Conservation (phyloP, 2,329 filamentous ascomycete genomes). For the Mariannaea elegans region DNA sequence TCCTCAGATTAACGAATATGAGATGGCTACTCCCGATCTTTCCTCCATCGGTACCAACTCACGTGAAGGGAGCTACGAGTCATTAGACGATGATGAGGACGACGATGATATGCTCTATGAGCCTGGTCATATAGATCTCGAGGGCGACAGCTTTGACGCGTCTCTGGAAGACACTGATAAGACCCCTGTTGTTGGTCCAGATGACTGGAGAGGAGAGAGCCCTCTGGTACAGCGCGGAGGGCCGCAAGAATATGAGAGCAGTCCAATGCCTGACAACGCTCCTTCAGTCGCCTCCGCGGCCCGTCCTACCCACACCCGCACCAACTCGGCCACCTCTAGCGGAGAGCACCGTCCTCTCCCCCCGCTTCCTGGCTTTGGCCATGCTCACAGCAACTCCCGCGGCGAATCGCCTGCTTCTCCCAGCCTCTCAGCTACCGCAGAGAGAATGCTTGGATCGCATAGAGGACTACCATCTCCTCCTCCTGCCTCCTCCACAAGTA, state of each 20-base stretch:
- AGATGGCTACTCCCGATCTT: slow-evolving; percentile 96
- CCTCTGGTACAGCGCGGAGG: slow-evolving; percentile 46
- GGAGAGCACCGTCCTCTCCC: slow-evolving; percentile 86
- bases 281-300: slow-evolving; percentile 53
- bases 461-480: slow-evolving; percentile 79
- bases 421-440: slow-evolving; percentile 75
- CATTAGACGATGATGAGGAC: slow-evolving; percentile 77
- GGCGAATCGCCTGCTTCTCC: slow-evolving; percentile 65
- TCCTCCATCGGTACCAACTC: slow-evolving; percentile 91
- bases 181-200: slow-evolving; percentile 95
- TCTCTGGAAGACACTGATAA: slow-evolving; percentile 96
- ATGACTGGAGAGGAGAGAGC: slow-evolving; percentile 89
- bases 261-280: slow-evolving; percentile 69
- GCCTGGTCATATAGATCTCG: slow-evolving; percentile 51
- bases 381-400: slow-evolving; percentile 50
- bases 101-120: slow-evolving; percentile 71
- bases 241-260: slow-evolving; percentile 66
- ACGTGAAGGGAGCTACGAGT: slow-evolving; percentile 92
- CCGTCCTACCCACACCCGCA: slow-evolving; percentile 67
- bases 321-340: slow-evolving; percentile 80
- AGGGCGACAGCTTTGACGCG: slow-evolving; percentile 93
- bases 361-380: slow-evolving; percentile 75
- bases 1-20: slow-evolving; percentile 96
- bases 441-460: slow-evolving; percentile 73
- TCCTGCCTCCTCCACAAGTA: slow-evolving; percentile 70